phyloP scores from a whole-genome alignment of 805 yeast species.

The Saturnispora mendoncae region DNA sequence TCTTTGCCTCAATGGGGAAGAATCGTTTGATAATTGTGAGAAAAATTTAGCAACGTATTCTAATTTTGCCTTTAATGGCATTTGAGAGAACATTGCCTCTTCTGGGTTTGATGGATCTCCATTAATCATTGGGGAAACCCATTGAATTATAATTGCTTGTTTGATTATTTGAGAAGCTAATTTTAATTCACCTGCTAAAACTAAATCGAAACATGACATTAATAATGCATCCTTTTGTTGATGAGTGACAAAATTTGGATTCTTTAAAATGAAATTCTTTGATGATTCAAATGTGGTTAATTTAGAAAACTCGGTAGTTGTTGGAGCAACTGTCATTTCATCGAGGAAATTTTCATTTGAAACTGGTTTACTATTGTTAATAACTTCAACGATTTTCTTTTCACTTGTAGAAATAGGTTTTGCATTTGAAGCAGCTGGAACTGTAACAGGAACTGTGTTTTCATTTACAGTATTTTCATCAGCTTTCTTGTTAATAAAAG shows the following conservation, averaged over 20 bases:
- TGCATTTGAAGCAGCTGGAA: background rate
- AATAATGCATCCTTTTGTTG: conserved; percentile 86
- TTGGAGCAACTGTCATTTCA: conserved; percentile 49
- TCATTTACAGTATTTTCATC: no score
- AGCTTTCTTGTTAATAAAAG: conserved; percentile 54
- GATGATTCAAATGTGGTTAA: conserved; percentile 42
- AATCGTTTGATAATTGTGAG: conserved; percentile 43
- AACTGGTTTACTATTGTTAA: conserved; percentile 1
- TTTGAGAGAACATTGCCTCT: conserved; percentile 9
- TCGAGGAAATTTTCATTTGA: conserved; percentile 29
- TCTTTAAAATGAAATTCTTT: conserved; percentile 44
- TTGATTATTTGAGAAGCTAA: conserved; percentile 29
- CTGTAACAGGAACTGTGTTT: background rate
- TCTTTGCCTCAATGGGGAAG: conserved; percentile 58
- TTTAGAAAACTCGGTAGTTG: conserved; percentile 56
- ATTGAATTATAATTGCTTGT: conserved; percentile 9
- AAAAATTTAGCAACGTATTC: conserved; percentile 37
- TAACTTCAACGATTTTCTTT: conserved; percentile 3
- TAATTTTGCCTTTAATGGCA: conserved; percentile 14
- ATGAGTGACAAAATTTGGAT: conserved; percentile 64
- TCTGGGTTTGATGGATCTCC: conserved; percentile 4
- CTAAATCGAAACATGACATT: conserved; percentile 86
- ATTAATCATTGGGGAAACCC: conserved; percentile 11
- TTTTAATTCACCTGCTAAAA: conserved; percentile 50
- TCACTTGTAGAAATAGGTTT: conserved; percentile 16